phyloP scores from a whole-genome alignment of 208 protist genomes.

The Strigomonas oncopelti region DNA sequence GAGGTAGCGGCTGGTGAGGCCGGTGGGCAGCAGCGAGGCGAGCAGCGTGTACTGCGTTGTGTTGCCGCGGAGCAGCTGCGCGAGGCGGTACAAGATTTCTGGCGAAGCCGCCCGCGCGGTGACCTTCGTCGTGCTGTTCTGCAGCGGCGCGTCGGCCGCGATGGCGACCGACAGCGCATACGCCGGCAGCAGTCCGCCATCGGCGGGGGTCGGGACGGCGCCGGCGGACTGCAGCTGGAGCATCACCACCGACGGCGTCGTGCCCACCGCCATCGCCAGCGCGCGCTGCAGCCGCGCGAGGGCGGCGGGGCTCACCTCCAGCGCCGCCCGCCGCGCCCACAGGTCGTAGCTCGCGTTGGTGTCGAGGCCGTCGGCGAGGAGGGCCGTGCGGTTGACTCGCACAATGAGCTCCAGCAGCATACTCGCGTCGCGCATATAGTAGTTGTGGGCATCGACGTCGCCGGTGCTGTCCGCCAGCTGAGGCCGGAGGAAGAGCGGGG shows the following conservation, averaged over 20 bases:
- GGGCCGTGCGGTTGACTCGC: conserved; percentile 13
- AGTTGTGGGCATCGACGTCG: background rate
- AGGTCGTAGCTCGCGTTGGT: background rate
- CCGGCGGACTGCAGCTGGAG: conserved; percentile 24
- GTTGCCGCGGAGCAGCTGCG: conserved; percentile 26
- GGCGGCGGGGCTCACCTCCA: conserved; percentile 16
- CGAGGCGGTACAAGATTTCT: conserved; percentile 45
- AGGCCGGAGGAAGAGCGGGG: conserved; percentile 21
- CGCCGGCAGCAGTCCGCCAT: conserved; percentile 11
- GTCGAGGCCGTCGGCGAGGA: background rate
- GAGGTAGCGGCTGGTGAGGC: conserved; percentile 8
- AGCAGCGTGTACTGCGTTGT: conserved; percentile 30
- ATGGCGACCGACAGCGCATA: conserved; percentile 47
- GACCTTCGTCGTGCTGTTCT: conserved; percentile 13
- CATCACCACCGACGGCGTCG: conserved; percentile 25
- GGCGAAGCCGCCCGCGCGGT: conserved; percentile 26
- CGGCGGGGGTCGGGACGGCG: conserved; percentile 6
- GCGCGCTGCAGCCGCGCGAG: conserved; percentile 20
- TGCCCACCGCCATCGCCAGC: conserved; percentile 11
- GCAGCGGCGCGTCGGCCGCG: conserved; percentile 21
- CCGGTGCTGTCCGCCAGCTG: conserved; percentile 3
- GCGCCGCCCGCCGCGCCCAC: background rate
- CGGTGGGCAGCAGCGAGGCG: conserved; percentile 16
- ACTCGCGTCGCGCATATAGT: conserved; percentile 15
- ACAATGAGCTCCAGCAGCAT: conserved; percentile 13